Base-by-base conservation (phyloP, 352 stramenopile species). In the Phytopythium kandeliae region DNA sequence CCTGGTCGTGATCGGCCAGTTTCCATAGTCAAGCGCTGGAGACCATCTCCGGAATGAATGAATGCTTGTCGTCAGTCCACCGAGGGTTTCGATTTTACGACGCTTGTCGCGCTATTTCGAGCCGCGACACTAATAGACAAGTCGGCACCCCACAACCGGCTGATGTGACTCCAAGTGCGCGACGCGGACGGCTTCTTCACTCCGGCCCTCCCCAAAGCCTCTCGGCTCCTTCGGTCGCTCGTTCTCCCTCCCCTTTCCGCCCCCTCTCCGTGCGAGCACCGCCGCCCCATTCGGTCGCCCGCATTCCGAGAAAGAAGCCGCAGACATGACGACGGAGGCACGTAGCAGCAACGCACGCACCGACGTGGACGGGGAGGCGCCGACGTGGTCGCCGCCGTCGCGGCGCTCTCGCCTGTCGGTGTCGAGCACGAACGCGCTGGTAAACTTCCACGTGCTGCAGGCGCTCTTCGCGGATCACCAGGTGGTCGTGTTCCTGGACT, bases 401-500 rank as follows among this genome's bases (percentile, higher is more conserved):
- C 54, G 58, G 28, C 68, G 67, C 50, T 48, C 48, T 30, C 65
- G 73, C 45, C 73, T 93, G 31, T 89, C 79, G 31, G 64, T 93
- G 36, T 79, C 74, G 12, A 65, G 81, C 57, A 74, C 82, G 11
- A 93, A 93, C 48, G 82, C 82, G 44, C 61, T 93, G 43, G 55
- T 63, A 36, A 87, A 93, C 59, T 91, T 93, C 36, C 55, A 65
- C 38, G 52, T 67, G 43, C 63, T 93, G 45, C 62, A 78, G 31
- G 30, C 54, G 19, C 73, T 66, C 22, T 84, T 93, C 41, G 55
- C 50, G 21, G 61, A 76, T 54, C 73, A 72, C 25, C 75, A 77
- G 26, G 63, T 96, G 21, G 86, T 92, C 17, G 55, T 96, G 19
- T 95, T 96, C 37, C 67, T 95, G 37, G 86, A 96, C 69, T 96